Evolutionary conservation across 1,139 yeast species (phyloP), one percentile per base, ranked within the genome.

Genomic region (Yamadazyma sp.): DNA sequence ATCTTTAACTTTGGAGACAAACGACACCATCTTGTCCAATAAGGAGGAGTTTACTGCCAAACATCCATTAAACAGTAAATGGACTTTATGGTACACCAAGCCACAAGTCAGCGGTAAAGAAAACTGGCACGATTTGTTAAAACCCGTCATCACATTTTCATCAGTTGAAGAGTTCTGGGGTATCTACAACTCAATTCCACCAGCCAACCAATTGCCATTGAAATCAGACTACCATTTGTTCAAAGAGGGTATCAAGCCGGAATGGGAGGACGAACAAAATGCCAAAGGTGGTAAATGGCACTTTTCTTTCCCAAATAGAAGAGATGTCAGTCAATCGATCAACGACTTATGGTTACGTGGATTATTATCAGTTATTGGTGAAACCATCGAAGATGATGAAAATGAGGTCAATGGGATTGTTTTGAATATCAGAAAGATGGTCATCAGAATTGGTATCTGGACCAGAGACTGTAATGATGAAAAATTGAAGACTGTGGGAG

Each of bases 131-230:
- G 96, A 89, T 59, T 77, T 89, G 53, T 77, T 92, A 60, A 91
- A 91, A 70, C 95, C 96, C 44, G 95, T 92, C 39, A 94, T 91
- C 54, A 81, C 95, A 25, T 88, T 92, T 55, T 77, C 83, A 38
- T 83, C 96, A 22, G 98, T 92, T 36, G 99, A 92, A 71, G 98
- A 92, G 66, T 92, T 92, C 72, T 92, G 99, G 99, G 99, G 98
- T 20, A 86, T 91, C 51, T 87, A 82, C 74, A 92, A 92, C 68
- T 86, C 95, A 39, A 84, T 92, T 55, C 98, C 98, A 49, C 83
- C 82, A 55, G 96, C 96, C 41, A 80, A 83, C 51, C 96, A 89
- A 61, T 77, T 92, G 59, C 98, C 98, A 49, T 65, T 84, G 55
- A 87, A 85, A 66, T 87, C 97, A 11, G 98, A 94, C 66, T 92